Percentiles rank a stretch among this genome's conserved stretches.
phyloP scores from a whole-genome alignment of 2,329 filamentous ascomycete species.

The Penicillium sp. region DNA sequence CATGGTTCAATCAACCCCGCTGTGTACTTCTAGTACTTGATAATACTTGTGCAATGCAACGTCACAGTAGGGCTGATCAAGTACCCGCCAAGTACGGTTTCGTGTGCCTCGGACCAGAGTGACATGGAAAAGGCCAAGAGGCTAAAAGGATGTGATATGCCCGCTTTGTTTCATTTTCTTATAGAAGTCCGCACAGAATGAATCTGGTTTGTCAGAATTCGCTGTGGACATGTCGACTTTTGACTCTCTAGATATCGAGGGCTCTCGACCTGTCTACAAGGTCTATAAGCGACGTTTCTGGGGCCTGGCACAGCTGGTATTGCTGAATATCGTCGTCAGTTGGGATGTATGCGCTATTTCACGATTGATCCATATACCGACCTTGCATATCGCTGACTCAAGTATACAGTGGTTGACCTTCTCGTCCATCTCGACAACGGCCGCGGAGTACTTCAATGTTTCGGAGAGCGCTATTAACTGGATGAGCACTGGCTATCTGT shows the following conservation, averaged over 20 bases:
- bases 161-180: not conserved
- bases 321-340: constrained; percentile 89
- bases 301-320: constrained; percentile 74
- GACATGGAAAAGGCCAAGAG: not conserved
- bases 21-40: not conserved
- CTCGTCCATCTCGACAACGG: constrained; percentile 72
- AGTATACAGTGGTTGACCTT: constrained; percentile 78
- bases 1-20: not conserved
- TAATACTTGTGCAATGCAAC: not conserved
- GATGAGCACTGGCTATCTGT: constrained; percentile 83
- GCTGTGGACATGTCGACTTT: constrained; percentile 5
- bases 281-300: constrained; percentile 88
- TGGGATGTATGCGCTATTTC: constrained; percentile 72
- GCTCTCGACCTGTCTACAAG: constrained; percentile 40
- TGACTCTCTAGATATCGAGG: constrained; percentile 8
- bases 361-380: not conserved
- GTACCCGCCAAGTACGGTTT: constrained; percentile 5
- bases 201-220: not conserved
- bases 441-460: constrained; percentile 72
- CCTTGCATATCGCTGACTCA: not conserved
- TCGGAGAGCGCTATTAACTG: constrained; percentile 80
- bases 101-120: constrained; percentile 2
- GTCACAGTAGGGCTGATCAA: not conserved
- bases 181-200: not conserved
- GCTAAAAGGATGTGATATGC: not conserved